These are phyloP conservation scores for Ophiostoma fasciatum DNA, from an alignment of 2,329 filamentous ascomycete species.

Conservation along the genomic window DNA sequence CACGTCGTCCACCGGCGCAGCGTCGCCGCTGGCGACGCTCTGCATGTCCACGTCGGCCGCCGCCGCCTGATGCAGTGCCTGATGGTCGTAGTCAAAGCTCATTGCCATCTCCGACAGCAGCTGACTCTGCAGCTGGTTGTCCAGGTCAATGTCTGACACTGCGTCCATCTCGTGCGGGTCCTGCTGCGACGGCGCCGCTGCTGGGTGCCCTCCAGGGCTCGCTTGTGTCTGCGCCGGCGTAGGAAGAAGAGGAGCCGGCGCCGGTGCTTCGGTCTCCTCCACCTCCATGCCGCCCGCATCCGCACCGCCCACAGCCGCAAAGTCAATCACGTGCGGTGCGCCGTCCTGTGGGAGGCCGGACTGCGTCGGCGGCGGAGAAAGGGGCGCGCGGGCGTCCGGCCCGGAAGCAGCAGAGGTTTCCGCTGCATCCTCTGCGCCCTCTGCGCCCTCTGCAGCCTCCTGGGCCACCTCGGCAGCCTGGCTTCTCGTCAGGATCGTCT, in stretches of 20 bases:
- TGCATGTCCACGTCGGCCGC: constrained; percentile 8
- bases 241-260: too few relatives aligned
- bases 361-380: constrained; percentile 1
- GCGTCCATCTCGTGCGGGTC: neutral
- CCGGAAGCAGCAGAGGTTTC: too few relatives aligned
- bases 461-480: neutral
- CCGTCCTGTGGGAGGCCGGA: neutral
- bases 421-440: neutral
- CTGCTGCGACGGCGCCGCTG: neutral
- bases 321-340: too few relatives aligned
- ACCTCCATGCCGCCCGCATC: too few relatives aligned
- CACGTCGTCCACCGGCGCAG: neutral
- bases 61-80: too few relatives aligned
- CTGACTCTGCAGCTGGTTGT: constrained; percentile 10
- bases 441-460: neutral
- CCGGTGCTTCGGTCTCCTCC: too few relatives aligned
- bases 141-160: constrained; percentile 3
- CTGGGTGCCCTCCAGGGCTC: too few relatives aligned
- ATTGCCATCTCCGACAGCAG: constrained; percentile 11
- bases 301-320: too few relatives aligned
- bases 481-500: too few relatives aligned
- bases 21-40: neutral
- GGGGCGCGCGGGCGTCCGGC: too few relatives aligned
- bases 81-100: constrained; percentile 8
- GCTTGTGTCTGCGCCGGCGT: constrained; percentile 10